A percentile compares a stretch with the other conserved stretches of the same genome.
Conservation (phyloP, 306 rosid genomes). For the Fagus sylvatica region DNA sequence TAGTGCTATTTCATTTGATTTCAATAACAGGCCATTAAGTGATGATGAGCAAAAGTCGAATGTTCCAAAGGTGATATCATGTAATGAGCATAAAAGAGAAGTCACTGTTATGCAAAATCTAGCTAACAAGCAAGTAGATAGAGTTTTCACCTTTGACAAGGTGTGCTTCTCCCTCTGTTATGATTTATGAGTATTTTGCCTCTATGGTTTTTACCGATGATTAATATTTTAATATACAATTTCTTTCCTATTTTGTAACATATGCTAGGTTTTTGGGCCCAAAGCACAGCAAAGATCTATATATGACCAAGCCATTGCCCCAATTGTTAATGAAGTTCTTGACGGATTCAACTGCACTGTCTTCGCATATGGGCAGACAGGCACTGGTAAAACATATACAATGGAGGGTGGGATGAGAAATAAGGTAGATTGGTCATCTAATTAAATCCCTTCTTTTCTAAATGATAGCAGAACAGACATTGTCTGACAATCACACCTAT, state of each 20-base stretch:
- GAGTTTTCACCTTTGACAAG: slow-evolving; percentile 86
- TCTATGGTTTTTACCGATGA: background rate
- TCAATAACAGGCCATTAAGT: slow-evolving; percentile 65
- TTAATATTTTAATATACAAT: background rate
- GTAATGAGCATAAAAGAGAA: slow-evolving; percentile 81
- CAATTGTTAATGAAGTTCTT: slow-evolving; percentile 90
- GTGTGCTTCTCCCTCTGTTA: slow-evolving; percentile 35
- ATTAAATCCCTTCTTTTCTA: background rate
- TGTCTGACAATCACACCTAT: slow-evolving; percentile 1
- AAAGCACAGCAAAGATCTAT: slow-evolving; percentile 86
- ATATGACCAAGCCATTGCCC: slow-evolving; percentile 90
- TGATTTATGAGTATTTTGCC: slow-evolving; percentile 1
- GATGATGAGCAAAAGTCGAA: slow-evolving; percentile 70
- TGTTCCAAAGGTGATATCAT: slow-evolving; percentile 62
- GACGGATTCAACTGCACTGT: slow-evolving; percentile 97
- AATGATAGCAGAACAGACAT: background rate
- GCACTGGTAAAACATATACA: slow-evolving; percentile 96
- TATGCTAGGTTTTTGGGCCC: slow-evolving; percentile 84
- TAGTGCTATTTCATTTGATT: background rate
- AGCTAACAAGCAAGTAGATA: slow-evolving; percentile 84
- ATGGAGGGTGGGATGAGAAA: slow-evolving; percentile 98
- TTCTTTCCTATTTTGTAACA: background rate
- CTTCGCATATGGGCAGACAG: slow-evolving; percentile 97
- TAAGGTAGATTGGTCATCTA: slow-evolving; percentile 50
- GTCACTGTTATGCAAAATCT: slow-evolving; percentile 77